phyloP scores from a whole-genome alignment of 179 eudicot species.

The Carnegiea gigantea region DNA sequence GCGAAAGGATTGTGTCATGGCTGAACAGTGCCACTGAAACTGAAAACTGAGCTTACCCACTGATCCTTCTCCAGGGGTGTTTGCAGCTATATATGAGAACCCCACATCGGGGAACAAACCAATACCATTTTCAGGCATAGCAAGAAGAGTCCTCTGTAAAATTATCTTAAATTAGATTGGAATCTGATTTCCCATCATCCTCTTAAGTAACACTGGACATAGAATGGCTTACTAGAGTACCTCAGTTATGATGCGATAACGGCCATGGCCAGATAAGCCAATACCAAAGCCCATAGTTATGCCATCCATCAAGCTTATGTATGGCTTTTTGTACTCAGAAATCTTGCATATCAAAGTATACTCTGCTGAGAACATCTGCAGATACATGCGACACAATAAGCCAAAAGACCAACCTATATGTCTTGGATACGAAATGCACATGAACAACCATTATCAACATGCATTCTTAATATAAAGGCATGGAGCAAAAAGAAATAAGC shows the following conservation, averaged over 20 bases:
- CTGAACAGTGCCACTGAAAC: not conserved
- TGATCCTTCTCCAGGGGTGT: constrained; percentile 89
- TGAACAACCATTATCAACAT: not conserved
- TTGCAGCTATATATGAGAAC: constrained; percentile 89
- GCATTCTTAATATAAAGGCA: not conserved
- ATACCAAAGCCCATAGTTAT: constrained; percentile 97
- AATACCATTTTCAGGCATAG: constrained; percentile 98
- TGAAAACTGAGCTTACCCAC: constrained; percentile 47
- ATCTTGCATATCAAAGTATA: constrained; percentile 92
- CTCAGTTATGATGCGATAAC: constrained; percentile 88
- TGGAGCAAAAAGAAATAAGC: not conserved
- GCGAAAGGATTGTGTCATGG: not conserved
- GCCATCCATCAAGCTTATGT: constrained; percentile 93
- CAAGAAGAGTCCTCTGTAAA: constrained; percentile 83
- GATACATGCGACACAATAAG: constrained; percentile 16
- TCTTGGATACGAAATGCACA: not conserved
- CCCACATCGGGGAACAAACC: constrained; percentile 99
- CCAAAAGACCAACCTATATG: not conserved
- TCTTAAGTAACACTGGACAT: not conserved
- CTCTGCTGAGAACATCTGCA: constrained; percentile 84
- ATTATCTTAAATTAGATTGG: constrained; percentile 13
- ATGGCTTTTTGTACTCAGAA: constrained; percentile 80
- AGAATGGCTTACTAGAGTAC: constrained; percentile 32
- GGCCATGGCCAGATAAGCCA: constrained; percentile 96
- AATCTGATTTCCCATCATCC: not conserved